Evolutionary conservation across 2,329 filamentous ascomycete species (phyloP), one percentile per base, ranked within the genome.

Genomic region (Aspergillus felis): DNA sequence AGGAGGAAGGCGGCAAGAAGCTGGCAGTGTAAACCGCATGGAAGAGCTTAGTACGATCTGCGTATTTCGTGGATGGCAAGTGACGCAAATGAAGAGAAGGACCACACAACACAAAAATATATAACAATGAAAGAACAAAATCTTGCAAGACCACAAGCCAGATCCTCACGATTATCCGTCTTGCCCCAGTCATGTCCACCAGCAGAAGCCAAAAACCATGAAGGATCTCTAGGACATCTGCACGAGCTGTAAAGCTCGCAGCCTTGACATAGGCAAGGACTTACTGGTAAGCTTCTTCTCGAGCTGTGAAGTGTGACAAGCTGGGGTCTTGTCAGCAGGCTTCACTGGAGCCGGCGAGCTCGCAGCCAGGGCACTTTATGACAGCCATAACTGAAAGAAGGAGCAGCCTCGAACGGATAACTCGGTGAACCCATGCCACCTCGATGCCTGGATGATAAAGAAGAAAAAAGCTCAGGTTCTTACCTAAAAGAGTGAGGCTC

Each of bases 391-490:
- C 32, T 35, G 32, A 17, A 35, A 14, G 44, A 47, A 47, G 44
- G 10, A 47, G 44, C 44, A 52, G 35, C 50, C 35, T 32, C 32
- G 7, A 38, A 35, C 29, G 20, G 29, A 51, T 28, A 38, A 41
- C 25, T 27, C 14, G n/a, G 32, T 14, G 28, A 32, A 14, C 14
- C 14, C 28, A 41, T 42, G 27, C 50, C 29, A 38, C 50, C 35
- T 14, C 27, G n/a, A 29, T 38, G 24, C 17, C 14, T 32, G 5
- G 35, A 46, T 8, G 24, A 48, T 25, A 14, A 41, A 38, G 51
- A 42, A 28, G 46, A 54, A 49, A 54, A 29, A 54, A 50, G 35
- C 42, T 32, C 22, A 22, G 46, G 32, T 54, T 54, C 42, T 53
- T 54, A 48, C 25, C 38, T 54, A 20, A n/a, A 50, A 20, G 25